phyloP scores from a whole-genome alignment of 2,329 filamentous ascomycete species.

The Claviceps citrina region DNA sequence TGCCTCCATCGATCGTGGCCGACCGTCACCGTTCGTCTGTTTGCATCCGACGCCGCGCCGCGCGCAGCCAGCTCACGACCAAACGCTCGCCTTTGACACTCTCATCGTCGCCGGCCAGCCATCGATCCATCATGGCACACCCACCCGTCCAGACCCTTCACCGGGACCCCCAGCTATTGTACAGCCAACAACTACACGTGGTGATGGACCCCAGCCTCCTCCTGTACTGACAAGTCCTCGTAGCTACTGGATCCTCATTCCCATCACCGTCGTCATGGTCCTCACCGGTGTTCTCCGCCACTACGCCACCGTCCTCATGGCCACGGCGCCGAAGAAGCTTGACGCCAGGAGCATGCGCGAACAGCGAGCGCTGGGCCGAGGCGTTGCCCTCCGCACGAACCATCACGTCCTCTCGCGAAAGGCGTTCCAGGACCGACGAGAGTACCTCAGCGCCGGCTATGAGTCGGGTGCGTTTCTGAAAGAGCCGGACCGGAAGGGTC shows the following conservation, averaged over 20 bases:
- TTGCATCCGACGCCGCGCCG: neutral
- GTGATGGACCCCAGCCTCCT: neutral
- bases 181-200: slow-evolving; percentile 21
- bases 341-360: slow-evolving; percentile 65
- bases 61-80: neutral
- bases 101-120: no score
- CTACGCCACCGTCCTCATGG: slow-evolving; percentile 86
- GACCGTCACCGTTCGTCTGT: no score
- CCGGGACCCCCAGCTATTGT: slow-evolving; percentile 97
- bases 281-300: slow-evolving; percentile 90
- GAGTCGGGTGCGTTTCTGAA: slow-evolving; percentile 81
- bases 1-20: no score
- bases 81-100: neutral
- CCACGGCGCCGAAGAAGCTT: slow-evolving; percentile 68
- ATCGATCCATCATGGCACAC: slow-evolving; percentile 60
- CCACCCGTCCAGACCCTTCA: slow-evolving; percentile 87
- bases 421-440: slow-evolving; percentile 67
- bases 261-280: slow-evolving; percentile 96
- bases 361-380: slow-evolving; percentile 70
- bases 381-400: slow-evolving; percentile 71
- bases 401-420: slow-evolving; percentile 61
- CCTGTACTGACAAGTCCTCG: slow-evolving; percentile 1
- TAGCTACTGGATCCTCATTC: slow-evolving; percentile 98
- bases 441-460: slow-evolving; percentile 64
- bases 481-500: slow-evolving; percentile 69